phyloP scores from a whole-genome alignment of 148 eudicot species.

The Silene latifolia region DNA sequence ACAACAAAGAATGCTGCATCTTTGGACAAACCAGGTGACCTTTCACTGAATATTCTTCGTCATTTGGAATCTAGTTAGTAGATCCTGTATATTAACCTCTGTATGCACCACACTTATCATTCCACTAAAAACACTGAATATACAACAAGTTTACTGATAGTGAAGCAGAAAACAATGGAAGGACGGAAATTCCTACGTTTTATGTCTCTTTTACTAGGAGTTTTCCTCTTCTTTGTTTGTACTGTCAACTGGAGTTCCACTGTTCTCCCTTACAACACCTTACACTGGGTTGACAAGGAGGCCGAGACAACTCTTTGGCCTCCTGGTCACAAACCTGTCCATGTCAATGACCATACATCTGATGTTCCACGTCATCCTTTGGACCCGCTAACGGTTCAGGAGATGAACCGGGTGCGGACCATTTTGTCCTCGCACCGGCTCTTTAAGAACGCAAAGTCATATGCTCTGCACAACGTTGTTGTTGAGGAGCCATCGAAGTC shows the following conservation, averaged over 20 bases:
- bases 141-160: neutral
- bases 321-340: slow-evolving; percentile 5
- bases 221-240: slow-evolving; percentile 42
- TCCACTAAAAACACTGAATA: neutral
- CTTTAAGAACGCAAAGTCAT: slow-evolving; percentile 31
- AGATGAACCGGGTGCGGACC: slow-evolving; percentile 46
- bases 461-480: slow-evolving; percentile 64
- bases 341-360: slow-evolving; percentile 19
- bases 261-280: slow-evolving; percentile 31
- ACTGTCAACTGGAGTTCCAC: slow-evolving; percentile 27
- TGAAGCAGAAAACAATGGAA: slow-evolving; percentile 31
- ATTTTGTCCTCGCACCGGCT: slow-evolving; percentile 48
- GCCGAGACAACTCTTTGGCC: slow-evolving; percentile 24
- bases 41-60: too few relatives aligned
- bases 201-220: slow-evolving; percentile 34
- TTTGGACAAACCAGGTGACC: slow-evolving; percentile 1
- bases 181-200: slow-evolving; percentile 34
- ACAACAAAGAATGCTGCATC: neutral
- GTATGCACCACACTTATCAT: neutral
- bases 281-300: slow-evolving; percentile 18
- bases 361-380: slow-evolving; percentile 65
- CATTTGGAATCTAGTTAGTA: too few relatives aligned
- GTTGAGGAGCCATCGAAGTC: slow-evolving; percentile 73
- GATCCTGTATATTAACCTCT: neutral
- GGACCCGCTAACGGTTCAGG: slow-evolving; percentile 78